Percentiles rank a stretch among this genome's conserved stretches.
These are phyloP conservation scores for Melanogaster broomeanus DNA, from an alignment of 768 basidiomycete species.

Conservation along the genomic window DNA sequence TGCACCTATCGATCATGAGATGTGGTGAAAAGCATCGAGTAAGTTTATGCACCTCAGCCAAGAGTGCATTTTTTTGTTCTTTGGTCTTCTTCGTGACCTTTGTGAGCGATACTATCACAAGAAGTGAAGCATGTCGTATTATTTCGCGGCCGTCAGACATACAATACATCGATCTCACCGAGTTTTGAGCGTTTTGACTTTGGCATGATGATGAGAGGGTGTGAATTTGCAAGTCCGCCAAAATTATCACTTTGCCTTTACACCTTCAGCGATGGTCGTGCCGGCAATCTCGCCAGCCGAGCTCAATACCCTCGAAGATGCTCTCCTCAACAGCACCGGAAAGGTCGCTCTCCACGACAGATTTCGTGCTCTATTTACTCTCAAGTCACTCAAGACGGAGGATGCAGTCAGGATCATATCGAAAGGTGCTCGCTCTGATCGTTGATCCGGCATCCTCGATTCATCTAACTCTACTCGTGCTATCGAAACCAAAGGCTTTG, in stretches of 20 bases:
- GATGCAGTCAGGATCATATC: conserved; percentile 85
- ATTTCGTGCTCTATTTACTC: conserved; percentile 89
- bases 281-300: conserved; percentile 46
- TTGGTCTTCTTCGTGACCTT: conserved; percentile 93
- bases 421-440: conserved; percentile 56
- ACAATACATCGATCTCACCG: conserved; percentile 50
- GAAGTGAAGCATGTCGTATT: conserved; percentile 13
- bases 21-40: conserved; percentile 7
- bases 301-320: conserved; percentile 68
- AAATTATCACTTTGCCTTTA: conserved; percentile 35
- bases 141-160: conserved; percentile 1
- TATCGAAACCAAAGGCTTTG: conserved; percentile 65
- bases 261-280: conserved; percentile 31
- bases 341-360: conserved; percentile 79
- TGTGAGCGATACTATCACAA: conserved; percentile 76
- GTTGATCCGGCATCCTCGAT: neutral
- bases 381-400: conserved; percentile 80
- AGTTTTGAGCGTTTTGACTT: conserved; percentile 87
- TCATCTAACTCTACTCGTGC: neutral
- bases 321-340: conserved; percentile 76
- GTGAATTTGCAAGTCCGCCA: conserved; percentile 52
- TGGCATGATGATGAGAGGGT: conserved; percentile 58
- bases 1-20: conserved; percentile 59
- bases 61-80: conserved; percentile 84
- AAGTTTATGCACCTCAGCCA: conserved; percentile 63